Evolutionary conservation across 2,329 filamentous ascomycete species (phyloP).

Genomic region (Sporothrix variecibatus): DNA sequence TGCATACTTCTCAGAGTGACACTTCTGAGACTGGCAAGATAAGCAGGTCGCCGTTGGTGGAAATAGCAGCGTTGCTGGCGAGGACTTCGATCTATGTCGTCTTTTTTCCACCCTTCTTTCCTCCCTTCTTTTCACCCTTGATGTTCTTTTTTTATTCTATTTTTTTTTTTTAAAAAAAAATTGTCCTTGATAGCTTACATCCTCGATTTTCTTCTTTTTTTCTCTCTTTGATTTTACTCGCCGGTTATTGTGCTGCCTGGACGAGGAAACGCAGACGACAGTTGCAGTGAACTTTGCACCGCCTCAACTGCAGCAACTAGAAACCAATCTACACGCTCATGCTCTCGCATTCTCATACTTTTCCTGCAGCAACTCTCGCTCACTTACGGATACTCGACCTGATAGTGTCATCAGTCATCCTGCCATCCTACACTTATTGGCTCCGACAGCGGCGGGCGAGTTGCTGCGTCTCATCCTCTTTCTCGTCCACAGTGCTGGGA

Average conservation of each 20-base stretch:
- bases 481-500: neutral
- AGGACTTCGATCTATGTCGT: neutral
- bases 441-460: conserved; percentile 10
- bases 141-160: neutral
- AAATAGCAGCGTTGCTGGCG: neutral
- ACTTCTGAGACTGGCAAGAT: neutral
- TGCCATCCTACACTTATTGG: neutral
- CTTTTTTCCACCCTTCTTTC: neutral
- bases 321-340: neutral
- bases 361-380: neutral
- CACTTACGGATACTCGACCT: neutral
- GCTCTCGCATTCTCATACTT: neutral
- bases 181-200: neutral
- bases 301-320: neutral
- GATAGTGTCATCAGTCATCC: neutral
- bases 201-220: neutral
- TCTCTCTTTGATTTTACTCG: neutral
- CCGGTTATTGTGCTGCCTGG: neutral
- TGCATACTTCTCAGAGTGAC: neutral
- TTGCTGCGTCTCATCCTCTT: neutral
- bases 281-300: neutral
- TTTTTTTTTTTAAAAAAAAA: too few relatives aligned
- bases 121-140: neutral
- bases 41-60: neutral
- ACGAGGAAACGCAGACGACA: neutral